Percentiles rank a stretch among this genome's conserved stretches.
phyloP scores from a whole-genome alignment of 441 rosid species.

The Pelargonium fulgidum region DNA sequence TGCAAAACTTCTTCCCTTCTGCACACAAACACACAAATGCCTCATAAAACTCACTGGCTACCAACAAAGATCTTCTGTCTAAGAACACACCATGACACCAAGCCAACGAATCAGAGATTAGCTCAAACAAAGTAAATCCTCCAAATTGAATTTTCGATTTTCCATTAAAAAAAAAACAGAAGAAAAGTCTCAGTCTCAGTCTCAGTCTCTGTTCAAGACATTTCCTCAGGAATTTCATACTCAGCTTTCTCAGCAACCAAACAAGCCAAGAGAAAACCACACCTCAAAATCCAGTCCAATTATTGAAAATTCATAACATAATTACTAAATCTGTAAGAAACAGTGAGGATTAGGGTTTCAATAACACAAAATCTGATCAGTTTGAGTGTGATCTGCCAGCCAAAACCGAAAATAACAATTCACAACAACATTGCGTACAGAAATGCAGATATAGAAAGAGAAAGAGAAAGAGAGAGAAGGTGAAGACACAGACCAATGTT shows the following conservation, averaged over 20 bases:
- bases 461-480: slow-evolving; percentile 7
- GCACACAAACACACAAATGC: slow-evolving; percentile 10
- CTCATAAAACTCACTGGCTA: too few species aligned
- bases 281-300: not conserved
- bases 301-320: not conserved
- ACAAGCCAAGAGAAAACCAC: not conserved
- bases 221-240: not conserved
- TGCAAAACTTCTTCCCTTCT: slow-evolving; percentile 84
- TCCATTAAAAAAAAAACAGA: too few species aligned
- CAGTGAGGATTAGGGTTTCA: slow-evolving; percentile 5
- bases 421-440: not conserved
- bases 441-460: not conserved
- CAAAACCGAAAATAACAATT: not conserved
- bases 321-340: not conserved
- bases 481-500: slow-evolving; percentile 51
- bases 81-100: too few species aligned
- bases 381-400: not conserved
- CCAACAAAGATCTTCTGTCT: not conserved
- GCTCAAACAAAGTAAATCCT: too few species aligned
- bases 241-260: slow-evolving; percentile 8
- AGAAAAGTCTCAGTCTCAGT: too few species aligned
- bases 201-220: too few species aligned
- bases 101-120: too few species aligned
- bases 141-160: too few species aligned
- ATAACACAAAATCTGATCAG: slow-evolving; percentile 6